These are phyloP conservation scores for Cytospora mali DNA, from an alignment of 2,329 filamentous ascomycete species.

Conservation along the genomic window DNA sequence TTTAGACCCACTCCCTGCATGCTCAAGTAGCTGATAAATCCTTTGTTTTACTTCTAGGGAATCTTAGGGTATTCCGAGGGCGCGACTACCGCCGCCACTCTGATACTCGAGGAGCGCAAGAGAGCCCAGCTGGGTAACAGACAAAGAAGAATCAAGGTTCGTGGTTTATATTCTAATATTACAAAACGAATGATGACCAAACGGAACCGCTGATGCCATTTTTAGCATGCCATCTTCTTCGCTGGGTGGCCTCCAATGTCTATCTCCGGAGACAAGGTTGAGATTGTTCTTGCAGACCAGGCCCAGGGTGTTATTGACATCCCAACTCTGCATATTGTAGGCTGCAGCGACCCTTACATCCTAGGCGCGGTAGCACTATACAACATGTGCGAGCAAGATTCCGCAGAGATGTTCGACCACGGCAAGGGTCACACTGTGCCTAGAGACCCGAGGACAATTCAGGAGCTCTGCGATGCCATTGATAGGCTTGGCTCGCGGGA, in stretches of 20 bases:
- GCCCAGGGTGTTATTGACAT: slow-evolving; percentile 43
- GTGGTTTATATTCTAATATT: not conserved
- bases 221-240: slow-evolving; percentile 50
- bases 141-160: not conserved
- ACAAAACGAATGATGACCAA: not conserved
- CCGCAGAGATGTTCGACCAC: slow-evolving; percentile 46
- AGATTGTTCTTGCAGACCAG: slow-evolving; percentile 41
- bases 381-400: slow-evolving; percentile 46
- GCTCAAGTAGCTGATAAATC: slow-evolving; percentile 40
- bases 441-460: slow-evolving; percentile 37
- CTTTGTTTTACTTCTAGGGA: slow-evolving; percentile 6
- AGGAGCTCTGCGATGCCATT: slow-evolving; percentile 31
- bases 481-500: not conserved
- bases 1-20: slow-evolving; percentile 1
- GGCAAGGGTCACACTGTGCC: slow-evolving; percentile 47
- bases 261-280: slow-evolving; percentile 33
- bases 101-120: slow-evolving; percentile 26
- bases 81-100: slow-evolving; percentile 23
- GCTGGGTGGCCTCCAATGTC: slow-evolving; percentile 47
- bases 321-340: slow-evolving; percentile 45
- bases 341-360: slow-evolving; percentile 39
- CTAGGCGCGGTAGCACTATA: slow-evolving; percentile 18
- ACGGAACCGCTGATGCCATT: slow-evolving; percentile 23
- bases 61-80: slow-evolving; percentile 28
- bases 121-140: not conserved